phyloP scores from a whole-genome alignment of 1,139 yeast genomes.

The Zygoascus meyerae region DNA sequence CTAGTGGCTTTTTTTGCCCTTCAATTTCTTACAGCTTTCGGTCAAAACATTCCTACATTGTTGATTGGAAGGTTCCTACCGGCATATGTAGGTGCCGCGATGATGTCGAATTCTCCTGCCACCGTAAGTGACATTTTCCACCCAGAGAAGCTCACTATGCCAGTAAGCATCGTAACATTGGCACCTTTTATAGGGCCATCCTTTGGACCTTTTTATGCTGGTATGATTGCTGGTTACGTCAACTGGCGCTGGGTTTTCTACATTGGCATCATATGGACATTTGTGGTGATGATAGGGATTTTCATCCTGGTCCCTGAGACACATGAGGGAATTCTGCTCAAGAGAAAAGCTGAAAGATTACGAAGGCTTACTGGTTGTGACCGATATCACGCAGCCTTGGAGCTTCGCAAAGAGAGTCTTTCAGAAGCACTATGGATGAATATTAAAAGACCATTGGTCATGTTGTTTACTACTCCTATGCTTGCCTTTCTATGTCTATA shows the following conservation, averaged over 20 bases:
- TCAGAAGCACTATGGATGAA: background rate
- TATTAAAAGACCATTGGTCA: constrained; percentile 47
- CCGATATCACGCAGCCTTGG: constrained; percentile 47
- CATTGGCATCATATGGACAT: constrained; percentile 63
- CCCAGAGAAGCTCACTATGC: constrained; percentile 54
- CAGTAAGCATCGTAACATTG: constrained; percentile 65
- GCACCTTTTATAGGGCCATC: constrained; percentile 75
- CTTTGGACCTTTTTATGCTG: constrained; percentile 64
- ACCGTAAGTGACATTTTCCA: constrained; percentile 61
- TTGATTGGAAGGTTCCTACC: constrained; percentile 61
- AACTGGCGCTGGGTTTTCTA: constrained; percentile 58
- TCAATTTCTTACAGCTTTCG: constrained; percentile 62
- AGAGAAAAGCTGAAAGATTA: constrained; percentile 50
- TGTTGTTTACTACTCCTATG: constrained; percentile 57
- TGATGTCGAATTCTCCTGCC: constrained; percentile 74
- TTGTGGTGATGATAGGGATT: constrained; percentile 52
- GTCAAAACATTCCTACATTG: constrained; percentile 56
- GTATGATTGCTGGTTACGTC: constrained; percentile 51
- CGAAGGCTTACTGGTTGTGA: constrained; percentile 57
- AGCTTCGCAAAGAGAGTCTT: constrained; percentile 23
- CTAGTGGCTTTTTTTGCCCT: constrained; percentile 52
- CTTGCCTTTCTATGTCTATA: constrained; percentile 54
- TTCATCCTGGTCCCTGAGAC: constrained; percentile 62
- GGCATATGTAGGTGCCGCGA: constrained; percentile 66
- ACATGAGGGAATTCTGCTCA: constrained; percentile 57